Evolutionary conservation across 1,284 basidiomycete species (phyloP).

Genomic region (Sporisorium graminicola): DNA sequence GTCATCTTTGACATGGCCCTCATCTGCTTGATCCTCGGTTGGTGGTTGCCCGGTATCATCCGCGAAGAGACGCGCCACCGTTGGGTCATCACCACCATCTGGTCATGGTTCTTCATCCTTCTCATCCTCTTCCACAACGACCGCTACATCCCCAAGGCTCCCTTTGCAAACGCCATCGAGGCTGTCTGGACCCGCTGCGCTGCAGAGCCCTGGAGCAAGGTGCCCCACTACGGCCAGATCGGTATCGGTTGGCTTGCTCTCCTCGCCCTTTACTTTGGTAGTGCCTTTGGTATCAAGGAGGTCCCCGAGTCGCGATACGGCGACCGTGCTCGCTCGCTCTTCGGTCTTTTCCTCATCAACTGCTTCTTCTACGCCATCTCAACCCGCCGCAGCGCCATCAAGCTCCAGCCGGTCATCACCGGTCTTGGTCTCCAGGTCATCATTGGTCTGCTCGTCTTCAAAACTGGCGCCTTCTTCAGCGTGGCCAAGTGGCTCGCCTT

Average conservation of each 20-base stretch:
- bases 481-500: slow-evolving; percentile 62
- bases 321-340: slow-evolving; percentile 57
- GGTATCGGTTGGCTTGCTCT: slow-evolving; percentile 57
- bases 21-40: slow-evolving; percentile 50
- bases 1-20: slow-evolving; percentile 40
- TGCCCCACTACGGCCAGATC: slow-evolving; percentile 55
- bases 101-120: slow-evolving; percentile 64
- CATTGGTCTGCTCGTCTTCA: slow-evolving; percentile 66
- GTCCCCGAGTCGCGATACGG: slow-evolving; percentile 50
- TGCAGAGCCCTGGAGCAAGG: slow-evolving; percentile 52
- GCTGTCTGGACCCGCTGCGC: slow-evolving; percentile 43
- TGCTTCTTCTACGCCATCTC: slow-evolving; percentile 53
- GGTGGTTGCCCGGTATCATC: slow-evolving; percentile 58
- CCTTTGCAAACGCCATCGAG: slow-evolving; percentile 51
- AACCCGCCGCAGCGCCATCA: slow-evolving; percentile 50
- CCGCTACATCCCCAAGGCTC: slow-evolving; percentile 60
- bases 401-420: slow-evolving; percentile 57
- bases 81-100: slow-evolving; percentile 58
- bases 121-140: slow-evolving; percentile 66
- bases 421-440: slow-evolving; percentile 66
- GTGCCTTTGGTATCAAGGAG: slow-evolving; percentile 61
- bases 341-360: slow-evolving; percentile 63
- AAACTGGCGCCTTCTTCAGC: slow-evolving; percentile 59
- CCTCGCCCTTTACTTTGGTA: slow-evolving; percentile 58
- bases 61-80: slow-evolving; percentile 49